Base-by-base conservation (phyloP, 805 yeast species). In the Zygosaccharomyces pseudorouxii region DNA sequence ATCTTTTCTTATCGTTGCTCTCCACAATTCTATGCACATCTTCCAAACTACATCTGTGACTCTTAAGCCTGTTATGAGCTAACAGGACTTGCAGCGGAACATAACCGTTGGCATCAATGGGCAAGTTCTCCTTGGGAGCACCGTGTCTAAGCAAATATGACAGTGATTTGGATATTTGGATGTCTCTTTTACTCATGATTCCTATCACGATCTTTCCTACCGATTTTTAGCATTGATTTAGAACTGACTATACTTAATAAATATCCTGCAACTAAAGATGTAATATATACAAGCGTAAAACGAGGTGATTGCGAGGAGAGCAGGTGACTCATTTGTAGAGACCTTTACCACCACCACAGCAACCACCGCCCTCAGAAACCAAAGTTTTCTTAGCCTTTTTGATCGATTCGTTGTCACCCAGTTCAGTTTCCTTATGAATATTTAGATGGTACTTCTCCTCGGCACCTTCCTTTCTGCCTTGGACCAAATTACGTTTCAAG, bases 331-430 rank as follows among this genome's bases (percentile, higher is more conserved):
- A 51, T 25, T 51, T 51, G 39, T 51, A 51, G 30, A 51, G 45
- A 28, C 46, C 43, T 30, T 46, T 49, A 5, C 55, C 74, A 39
- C 80, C 80, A 44, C 80, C 79, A 51, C 81, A 77, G 59, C 86
- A 80, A 48, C 83, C 81, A 37, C 78, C 80, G 22, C 80, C 76
- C 58, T 74, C 71, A 22, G 77, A 70, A 19, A 77, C 75, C 64
- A 78, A 64, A 6, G 71, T 68, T 49, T 62, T 63, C 50, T 71
- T 74, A 38, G 73, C 69, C 53, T 71, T 77, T 64, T 84, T 86
- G 56, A 87, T 76, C 40, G 81, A 75, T 30, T 89, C 95, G 64
- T 92, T 92, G 62, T 89, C 96, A 16, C 97, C 98, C 45, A 92
- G 71, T 67, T 92, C 98, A 0, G 95, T 86, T 42, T 84, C 80